Evolutionary conservation across 495 filamentous ascomycete genomes (phyloP), one percentile per base, ranked within the genome.

Genomic region (Penicillium herquei): DNA sequence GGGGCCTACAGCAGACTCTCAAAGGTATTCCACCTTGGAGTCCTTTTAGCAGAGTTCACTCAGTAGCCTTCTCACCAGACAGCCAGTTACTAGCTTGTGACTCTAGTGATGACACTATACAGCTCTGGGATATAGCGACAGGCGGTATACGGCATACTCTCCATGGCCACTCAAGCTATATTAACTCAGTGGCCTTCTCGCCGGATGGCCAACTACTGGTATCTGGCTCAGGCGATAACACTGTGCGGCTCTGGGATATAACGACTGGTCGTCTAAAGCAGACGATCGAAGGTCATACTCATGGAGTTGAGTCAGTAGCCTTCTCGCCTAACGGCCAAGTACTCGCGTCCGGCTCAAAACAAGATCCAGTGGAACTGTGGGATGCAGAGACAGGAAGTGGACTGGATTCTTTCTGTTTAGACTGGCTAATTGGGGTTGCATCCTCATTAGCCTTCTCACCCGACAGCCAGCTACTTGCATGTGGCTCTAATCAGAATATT

Each of bases 381-480:
- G 40, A 43, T 16, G 9, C 40, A 7, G 14, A 12, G 40, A 43
- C 40, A 8, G 40, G 40, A 12, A 43, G 7, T 51, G 48, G 33
- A 49, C 49, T 26, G 21, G 4, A 26, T 26, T 26, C 21, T 26
- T 26, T 26, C 21, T 26, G 2, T 59, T 39, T 51, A 67, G 44
- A 59, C 49, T 14, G 41, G 8, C 12, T 10, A 3, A 37, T 9
- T 67, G 17, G 49, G 57, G 40, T 58, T 61, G 39, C 62, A 67
- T 61, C 39, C 46, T 1, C 21, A 26, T 4, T 26, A 26, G 55
- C 58, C 12, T 64, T 64, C 51, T 72, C 68, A 2, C 57, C 47
- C 3, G 56, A 66, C 26, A 43, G 62, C 14, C 39, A 14, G 13
- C 13, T 46, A 6, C 9, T 69, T 10, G 66, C 61, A 6, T 62